Conservation (phyloP, 805 yeast genomes). For the Pichia nakasei region DNA sequence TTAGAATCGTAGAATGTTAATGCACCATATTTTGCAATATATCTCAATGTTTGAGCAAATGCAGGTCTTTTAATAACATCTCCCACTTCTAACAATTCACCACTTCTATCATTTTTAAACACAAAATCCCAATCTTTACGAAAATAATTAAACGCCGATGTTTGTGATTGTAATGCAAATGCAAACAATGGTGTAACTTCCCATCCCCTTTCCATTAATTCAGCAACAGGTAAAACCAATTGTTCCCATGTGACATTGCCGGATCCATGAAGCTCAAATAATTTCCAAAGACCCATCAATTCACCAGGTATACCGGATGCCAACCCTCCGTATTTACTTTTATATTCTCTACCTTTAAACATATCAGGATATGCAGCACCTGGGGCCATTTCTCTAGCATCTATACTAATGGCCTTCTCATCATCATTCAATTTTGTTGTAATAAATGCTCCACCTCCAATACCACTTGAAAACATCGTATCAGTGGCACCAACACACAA, state of each 20-base stretch:
- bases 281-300: conserved; percentile 64
- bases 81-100: conserved; percentile 36
- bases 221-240: conserved; percentile 65
- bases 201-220: conserved; percentile 61
- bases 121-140: conserved; percentile 50
- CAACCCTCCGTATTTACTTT: conserved; percentile 73
- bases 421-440: conserved; percentile 33
- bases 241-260: conserved; percentile 67
- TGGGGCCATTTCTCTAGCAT: conserved; percentile 90
- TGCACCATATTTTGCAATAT: conserved; percentile 70
- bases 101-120: conserved; percentile 25
- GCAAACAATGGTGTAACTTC: conserved; percentile 36
- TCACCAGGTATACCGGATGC: conserved; percentile 92
- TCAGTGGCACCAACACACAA: conserved; percentile 81
- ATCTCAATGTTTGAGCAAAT: conserved; percentile 57
- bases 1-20: conserved; percentile 76
- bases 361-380: conserved; percentile 48
- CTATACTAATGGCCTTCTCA: conserved; percentile 52
- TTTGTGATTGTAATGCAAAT: conserved; percentile 32
- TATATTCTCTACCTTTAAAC: conserved; percentile 40
- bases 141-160: conserved; percentile 24
- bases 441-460: conserved; percentile 90
- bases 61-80: conserved; percentile 52
- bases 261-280: conserved; percentile 55
- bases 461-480: conserved; percentile 81